A percentile compares a stretch with the other conserved stretches of the same genome.
These are phyloP conservation scores for Xylaria sp. DNA, from an alignment of 2,329 filamentous ascomycete species.

Conservation along the genomic window DNA sequence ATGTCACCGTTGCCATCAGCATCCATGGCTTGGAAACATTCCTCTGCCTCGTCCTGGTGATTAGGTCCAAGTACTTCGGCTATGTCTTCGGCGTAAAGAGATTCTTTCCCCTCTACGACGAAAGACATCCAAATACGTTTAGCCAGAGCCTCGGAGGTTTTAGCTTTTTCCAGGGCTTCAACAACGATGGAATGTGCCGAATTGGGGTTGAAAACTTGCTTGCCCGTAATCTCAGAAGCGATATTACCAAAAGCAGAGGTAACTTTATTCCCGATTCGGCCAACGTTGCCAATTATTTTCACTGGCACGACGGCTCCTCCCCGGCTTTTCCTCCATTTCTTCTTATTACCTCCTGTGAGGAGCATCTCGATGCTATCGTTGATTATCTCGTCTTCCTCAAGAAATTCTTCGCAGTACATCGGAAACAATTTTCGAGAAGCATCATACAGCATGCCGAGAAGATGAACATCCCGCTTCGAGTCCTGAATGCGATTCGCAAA, in stretches of 20 bases:
- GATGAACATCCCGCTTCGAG: slow-evolving; percentile 85
- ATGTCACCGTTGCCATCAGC: slow-evolving; percentile 93
- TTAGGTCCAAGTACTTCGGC: slow-evolving; percentile 84
- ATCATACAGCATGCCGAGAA: slow-evolving; percentile 88
- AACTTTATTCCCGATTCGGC: slow-evolving; percentile 89
- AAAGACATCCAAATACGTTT: slow-evolving; percentile 98
- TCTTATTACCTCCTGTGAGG: slow-evolving; percentile 68
- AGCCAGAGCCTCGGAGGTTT: slow-evolving; percentile 90
- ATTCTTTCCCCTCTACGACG: slow-evolving; percentile 87
- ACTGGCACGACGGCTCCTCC: slow-evolving; percentile 79
- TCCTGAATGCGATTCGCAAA: slow-evolving; percentile 86
- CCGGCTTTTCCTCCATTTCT: slow-evolving; percentile 55
- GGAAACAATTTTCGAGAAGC: slow-evolving; percentile 90
- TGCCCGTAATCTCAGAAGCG: slow-evolving; percentile 93
- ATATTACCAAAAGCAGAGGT: slow-evolving; percentile 93
- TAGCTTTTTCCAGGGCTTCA: slow-evolving; percentile 85
- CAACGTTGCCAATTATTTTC: slow-evolving; percentile 79
- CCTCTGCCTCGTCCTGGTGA: slow-evolving; percentile 81
- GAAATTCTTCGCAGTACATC: slow-evolving; percentile 90
- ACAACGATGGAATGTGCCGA: slow-evolving; percentile 90
- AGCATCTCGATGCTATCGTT: slow-evolving; percentile 82
- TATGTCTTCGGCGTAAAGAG: slow-evolving; percentile 83
- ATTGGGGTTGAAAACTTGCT: slow-evolving; percentile 93
- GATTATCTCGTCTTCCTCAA: slow-evolving; percentile 91
- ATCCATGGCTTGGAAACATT: slow-evolving; percentile 84